phyloP scores from a whole-genome alignment of 2,329 filamentous ascomycete genomes.

The Neopestalotiopsis clavispora region DNA sequence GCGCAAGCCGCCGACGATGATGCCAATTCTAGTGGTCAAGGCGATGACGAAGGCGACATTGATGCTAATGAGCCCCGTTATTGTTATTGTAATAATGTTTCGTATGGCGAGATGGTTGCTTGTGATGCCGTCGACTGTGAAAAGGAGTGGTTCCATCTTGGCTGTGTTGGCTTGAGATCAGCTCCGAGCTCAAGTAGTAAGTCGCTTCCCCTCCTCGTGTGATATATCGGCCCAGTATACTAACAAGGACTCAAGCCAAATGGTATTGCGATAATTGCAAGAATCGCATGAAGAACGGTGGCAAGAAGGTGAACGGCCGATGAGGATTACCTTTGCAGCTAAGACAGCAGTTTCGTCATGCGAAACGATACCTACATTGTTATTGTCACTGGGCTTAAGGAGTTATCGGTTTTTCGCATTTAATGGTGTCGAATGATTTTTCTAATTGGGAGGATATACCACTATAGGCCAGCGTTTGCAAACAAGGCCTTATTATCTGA shows the following conservation, averaged over 20 bases:
- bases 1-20: conserved; percentile 51
- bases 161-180: conserved; percentile 79
- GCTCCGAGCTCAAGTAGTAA: conserved; percentile 78
- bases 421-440: not conserved
- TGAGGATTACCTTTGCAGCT: conserved; percentile 30
- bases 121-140: conserved; percentile 77
- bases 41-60: conserved; percentile 62
- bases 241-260: conserved; percentile 58
- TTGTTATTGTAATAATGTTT: conserved; percentile 80
- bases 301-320: conserved; percentile 56
- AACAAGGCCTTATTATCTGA: not conserved
- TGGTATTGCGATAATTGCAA: conserved; percentile 86
- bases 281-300: conserved; percentile 62
- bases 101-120: conserved; percentile 84
- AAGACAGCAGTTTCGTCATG: not conserved
- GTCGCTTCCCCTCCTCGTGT: conserved; percentile 37
- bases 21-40: conserved; percentile 46
- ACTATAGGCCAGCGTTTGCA: conserved; percentile 2
- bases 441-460: conserved; percentile 9
- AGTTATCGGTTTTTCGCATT: conserved; percentile 5
- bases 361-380: not conserved
- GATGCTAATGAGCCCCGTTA: conserved; percentile 76
- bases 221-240: not conserved
- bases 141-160: conserved; percentile 83
- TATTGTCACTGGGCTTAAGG: not conserved